These are phyloP conservation scores for Penicillium sp. DNA, from an alignment of 2,329 filamentous ascomycete species.

Conservation along the genomic window DNA sequence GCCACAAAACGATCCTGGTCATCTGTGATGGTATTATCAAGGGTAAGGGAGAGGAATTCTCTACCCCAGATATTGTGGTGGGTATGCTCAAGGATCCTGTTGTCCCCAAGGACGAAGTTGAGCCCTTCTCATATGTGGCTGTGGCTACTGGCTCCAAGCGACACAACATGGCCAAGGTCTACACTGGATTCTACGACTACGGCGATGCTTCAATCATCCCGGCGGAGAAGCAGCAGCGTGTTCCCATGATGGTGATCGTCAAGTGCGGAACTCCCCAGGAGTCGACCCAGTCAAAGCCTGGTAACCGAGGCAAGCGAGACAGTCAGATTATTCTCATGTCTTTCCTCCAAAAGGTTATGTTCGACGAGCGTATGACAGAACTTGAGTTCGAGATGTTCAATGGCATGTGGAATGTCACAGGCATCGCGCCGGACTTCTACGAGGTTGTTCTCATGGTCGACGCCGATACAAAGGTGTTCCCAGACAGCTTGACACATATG, in stretches of 20 bases:
- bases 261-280: slow-evolving; percentile 95
- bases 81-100: slow-evolving; percentile 94
- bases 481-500: slow-evolving; percentile 98
- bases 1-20: slow-evolving; percentile 93
- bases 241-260: slow-evolving; percentile 95
- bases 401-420: slow-evolving; percentile 96
- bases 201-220: slow-evolving; percentile 77
- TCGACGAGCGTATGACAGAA: slow-evolving; percentile 99
- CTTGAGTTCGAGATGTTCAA: slow-evolving; percentile 99
- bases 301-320: slow-evolving; percentile 97
- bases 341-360: slow-evolving; percentile 99
- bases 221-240: slow-evolving; percentile 84
- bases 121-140: slow-evolving; percentile 92
- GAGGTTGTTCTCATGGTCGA: slow-evolving; percentile 99
- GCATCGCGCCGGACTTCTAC: slow-evolving; percentile 97
- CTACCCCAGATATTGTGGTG: slow-evolving; percentile 86
- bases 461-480: slow-evolving; percentile 98
- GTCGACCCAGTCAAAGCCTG: slow-evolving; percentile 75
- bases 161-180: slow-evolving; percentile 99
- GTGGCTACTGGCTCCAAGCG: slow-evolving; percentile 93
- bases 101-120: slow-evolving; percentile 74
- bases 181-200: slow-evolving; percentile 97
- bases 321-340: slow-evolving; percentile 99
- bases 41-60: slow-evolving; percentile 80
- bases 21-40: slow-evolving; percentile 98